A percentile compares a stretch with the other conserved stretches of the same genome.
These are phyloP conservation scores for Stephania japonica DNA, from an alignment of 164 flowering plant genomes.

Conservation along the genomic window DNA sequence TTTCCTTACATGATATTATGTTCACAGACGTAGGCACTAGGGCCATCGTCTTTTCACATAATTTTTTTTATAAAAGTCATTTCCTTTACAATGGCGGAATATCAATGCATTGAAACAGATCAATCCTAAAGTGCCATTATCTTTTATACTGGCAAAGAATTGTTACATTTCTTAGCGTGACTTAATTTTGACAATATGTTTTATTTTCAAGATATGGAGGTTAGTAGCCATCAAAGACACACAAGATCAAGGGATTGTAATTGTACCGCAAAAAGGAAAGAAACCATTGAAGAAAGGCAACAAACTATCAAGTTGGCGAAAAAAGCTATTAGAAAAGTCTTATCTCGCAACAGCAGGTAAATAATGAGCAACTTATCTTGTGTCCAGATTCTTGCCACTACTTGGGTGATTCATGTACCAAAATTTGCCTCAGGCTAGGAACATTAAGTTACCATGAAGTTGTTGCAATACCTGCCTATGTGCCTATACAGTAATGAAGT, in stretches of 20 bases:
- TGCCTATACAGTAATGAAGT: no score
- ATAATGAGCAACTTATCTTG: neutral
- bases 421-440: neutral
- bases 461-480: neutral
- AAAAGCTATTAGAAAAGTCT: slow-evolving; percentile 62
- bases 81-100: neutral
- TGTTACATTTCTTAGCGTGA: neutral
- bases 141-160: no score
- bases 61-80: neutral
- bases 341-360: slow-evolving; percentile 71
- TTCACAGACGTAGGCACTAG: no score
- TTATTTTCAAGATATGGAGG: slow-evolving; percentile 28
- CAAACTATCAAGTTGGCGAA: slow-evolving; percentile 56
- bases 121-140: no score
- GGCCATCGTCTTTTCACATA: no score
- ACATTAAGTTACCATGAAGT: no score
- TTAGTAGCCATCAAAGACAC: slow-evolving; percentile 21
- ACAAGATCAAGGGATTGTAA: slow-evolving; percentile 12
- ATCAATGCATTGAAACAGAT: neutral
- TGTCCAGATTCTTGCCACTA: neutral
- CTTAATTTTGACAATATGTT: neutral
- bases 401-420: neutral
- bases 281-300: slow-evolving; percentile 52
- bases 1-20: no score
- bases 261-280: slow-evolving; percentile 13